Percentiles rank a stretch among this genome's conserved stretches.
Evolutionary conservation across 768 basidiomycete species (phyloP).

Genomic region (Russula sp.): DNA sequence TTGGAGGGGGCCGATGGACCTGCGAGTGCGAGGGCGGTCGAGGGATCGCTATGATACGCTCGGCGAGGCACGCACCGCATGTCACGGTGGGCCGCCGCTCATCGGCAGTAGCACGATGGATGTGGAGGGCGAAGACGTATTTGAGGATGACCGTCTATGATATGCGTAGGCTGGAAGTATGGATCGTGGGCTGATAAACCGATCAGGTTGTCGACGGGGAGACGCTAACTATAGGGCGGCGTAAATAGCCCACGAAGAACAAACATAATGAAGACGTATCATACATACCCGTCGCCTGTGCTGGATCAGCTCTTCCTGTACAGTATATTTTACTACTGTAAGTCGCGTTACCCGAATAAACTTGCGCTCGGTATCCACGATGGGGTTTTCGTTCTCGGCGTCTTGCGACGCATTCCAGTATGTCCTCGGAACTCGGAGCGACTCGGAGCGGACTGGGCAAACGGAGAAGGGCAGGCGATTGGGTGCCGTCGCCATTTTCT

Average conservation of each 20-base stretch:
- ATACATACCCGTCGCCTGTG: slow-evolving; percentile 66
- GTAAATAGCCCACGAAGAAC: too few relatives aligned
- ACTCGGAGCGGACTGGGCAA: slow-evolving; percentile 36
- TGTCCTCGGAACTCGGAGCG: slow-evolving; percentile 50
- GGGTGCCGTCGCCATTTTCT: slow-evolving; percentile 32
- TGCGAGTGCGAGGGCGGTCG: slow-evolving; percentile 65
- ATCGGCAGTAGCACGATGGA: slow-evolving; percentile 38
- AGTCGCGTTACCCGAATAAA: slow-evolving; percentile 69
- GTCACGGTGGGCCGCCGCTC: slow-evolving; percentile 24
- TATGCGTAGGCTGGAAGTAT: slow-evolving; percentile 70
- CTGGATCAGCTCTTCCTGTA: slow-evolving; percentile 79
- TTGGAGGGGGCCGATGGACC: slow-evolving; percentile 54
- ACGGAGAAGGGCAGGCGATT: slow-evolving; percentile 24
- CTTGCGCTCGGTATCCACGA: slow-evolving; percentile 74
- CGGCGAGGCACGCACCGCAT: slow-evolving; percentile 38
- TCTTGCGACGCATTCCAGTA: slow-evolving; percentile 71
- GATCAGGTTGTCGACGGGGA: slow-evolving; percentile 75
- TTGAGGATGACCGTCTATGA: slow-evolving; percentile 48
- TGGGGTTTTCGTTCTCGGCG: slow-evolving; percentile 77
- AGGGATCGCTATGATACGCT: slow-evolving; percentile 79
- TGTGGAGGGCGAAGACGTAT: slow-evolving; percentile 47
- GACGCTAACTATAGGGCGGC: slow-evolving; percentile 51
- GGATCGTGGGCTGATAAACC: slow-evolving; percentile 62
- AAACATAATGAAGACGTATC: slow-evolving; percentile 35
- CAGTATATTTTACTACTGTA: slow-evolving; percentile 83